A percentile compares a stretch with the other conserved stretches of the same genome.
Evolutionary conservation across 202 grass and related monocot species (phyloP).

Genomic region (Setaria italica): DNA sequence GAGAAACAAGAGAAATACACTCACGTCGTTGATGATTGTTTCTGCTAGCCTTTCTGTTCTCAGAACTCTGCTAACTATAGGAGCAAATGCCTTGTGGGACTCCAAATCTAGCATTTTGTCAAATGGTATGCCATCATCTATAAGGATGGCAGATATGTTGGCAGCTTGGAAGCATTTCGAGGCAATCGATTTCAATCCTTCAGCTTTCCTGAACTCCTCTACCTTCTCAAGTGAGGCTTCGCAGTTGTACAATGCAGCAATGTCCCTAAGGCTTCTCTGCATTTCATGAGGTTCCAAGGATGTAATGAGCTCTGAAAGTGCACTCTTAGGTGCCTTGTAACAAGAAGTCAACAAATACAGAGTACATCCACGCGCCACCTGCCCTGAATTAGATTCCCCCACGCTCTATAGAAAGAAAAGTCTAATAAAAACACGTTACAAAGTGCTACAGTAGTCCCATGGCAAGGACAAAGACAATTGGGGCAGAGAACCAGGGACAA

Average conservation of each 20-base stretch:
- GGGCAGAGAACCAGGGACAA: conserved; percentile 4
- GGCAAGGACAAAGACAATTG: conserved; percentile 10
- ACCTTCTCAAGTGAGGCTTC: conserved; percentile 69
- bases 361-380: neutral
- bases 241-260: conserved; percentile 74
- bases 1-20: conserved; percentile 37
- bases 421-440: neutral
- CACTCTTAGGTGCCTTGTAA: neutral
- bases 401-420: neutral
- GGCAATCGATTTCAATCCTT: conserved; percentile 63
- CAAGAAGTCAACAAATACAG: too few species aligned
- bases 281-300: conserved; percentile 18
- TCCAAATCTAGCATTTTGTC: conserved; percentile 83
- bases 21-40: conserved; percentile 92
- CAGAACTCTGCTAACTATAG: conserved; percentile 74
- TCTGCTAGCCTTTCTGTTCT: conserved; percentile 85
- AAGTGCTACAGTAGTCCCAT: neutral
- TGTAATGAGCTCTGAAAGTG: conserved; percentile 32
- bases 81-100: conserved; percentile 73
- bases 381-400: neutral
- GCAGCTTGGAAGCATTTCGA: conserved; percentile 87
- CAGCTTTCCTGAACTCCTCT: conserved; percentile 67
- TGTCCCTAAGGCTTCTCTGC: conserved; percentile 95
- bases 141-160: conserved; percentile 76
- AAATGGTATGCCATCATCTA: conserved; percentile 79